Evolutionary conservation across 2,329 filamentous ascomycete species (phyloP).

Genomic region (Aspergillus arachidicola): DNA sequence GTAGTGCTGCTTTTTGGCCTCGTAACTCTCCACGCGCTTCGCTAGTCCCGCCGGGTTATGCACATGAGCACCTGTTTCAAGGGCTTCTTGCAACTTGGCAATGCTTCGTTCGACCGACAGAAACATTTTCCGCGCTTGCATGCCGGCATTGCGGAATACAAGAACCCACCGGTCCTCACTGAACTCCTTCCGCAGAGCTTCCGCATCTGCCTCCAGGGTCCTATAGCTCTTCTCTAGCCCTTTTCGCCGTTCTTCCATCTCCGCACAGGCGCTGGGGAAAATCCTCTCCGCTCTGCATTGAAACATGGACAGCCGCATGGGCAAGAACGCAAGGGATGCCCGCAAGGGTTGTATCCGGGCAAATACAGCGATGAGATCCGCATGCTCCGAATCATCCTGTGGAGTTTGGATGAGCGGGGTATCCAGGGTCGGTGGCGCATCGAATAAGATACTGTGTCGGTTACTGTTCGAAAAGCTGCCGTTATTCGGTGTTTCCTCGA

Average conservation of each 20-base stretch:
- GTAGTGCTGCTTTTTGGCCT: conserved; percentile 93
- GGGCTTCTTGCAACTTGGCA: conserved; percentile 74
- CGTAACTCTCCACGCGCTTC: conserved; percentile 90
- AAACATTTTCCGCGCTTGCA: conserved; percentile 94
- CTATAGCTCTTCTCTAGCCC: conserved; percentile 83
- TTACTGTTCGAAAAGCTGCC: conserved; percentile 59
- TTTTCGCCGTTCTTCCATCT: conserved; percentile 74
- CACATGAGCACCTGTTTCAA: conserved; percentile 74
- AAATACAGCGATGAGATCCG: conserved; percentile 84
- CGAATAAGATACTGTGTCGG: conserved; percentile 70
- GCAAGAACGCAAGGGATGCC: conserved; percentile 91
- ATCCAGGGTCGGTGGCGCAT: conserved; percentile 47
- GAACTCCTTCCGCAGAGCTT: conserved; percentile 83
- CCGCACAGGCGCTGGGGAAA: conserved; percentile 89
- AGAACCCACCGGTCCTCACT: conserved; percentile 96
- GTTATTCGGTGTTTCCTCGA: conserved; percentile 75
- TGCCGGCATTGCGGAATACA: conserved; percentile 89
- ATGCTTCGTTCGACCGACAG: conserved; percentile 91
- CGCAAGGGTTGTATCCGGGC: conserved; percentile 92
- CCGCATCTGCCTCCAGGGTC: conserved; percentile 86
- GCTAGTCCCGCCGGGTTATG: conserved; percentile 69
- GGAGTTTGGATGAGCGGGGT: conserved; percentile 49
- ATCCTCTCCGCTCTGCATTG: conserved; percentile 72
- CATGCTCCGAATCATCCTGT: conserved; percentile 84
- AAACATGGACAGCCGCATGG: conserved; percentile 90